These are phyloP conservation scores for Zygosaccharomyces sapae DNA, from an alignment of 1,139 yeast genomes.

Conservation along the genomic window DNA sequence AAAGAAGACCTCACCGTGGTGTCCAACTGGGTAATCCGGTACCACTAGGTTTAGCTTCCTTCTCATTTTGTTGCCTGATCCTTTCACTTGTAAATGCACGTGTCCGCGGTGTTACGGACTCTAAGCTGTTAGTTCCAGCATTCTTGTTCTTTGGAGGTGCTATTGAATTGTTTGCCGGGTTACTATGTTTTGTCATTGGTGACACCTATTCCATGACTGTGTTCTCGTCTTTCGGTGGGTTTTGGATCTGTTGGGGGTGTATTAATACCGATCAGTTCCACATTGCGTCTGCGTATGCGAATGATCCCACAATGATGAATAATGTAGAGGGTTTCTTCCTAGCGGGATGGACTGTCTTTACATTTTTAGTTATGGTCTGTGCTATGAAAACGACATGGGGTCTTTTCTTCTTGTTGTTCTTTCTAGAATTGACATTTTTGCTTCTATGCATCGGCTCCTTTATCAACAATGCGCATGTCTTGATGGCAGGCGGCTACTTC, in stretches of 20 bases:
- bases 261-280: slow-evolving; percentile 55
- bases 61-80: slow-evolving; percentile 46
- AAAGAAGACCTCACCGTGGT: slow-evolving; percentile 24
- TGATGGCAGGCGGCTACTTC: slow-evolving; percentile 68
- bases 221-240: slow-evolving; percentile 68
- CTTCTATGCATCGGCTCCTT: slow-evolving; percentile 56
- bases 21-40: slow-evolving; percentile 50
- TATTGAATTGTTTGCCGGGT: slow-evolving; percentile 60
- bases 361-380: slow-evolving; percentile 52
- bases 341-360: slow-evolving; percentile 64
- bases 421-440: slow-evolving; percentile 52
- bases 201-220: slow-evolving; percentile 65
- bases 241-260: slow-evolving; percentile 66
- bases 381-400: slow-evolving; percentile 66
- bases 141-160: slow-evolving; percentile 62
- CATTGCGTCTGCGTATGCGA: slow-evolving; percentile 48
- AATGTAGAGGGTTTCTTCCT: slow-evolving; percentile 58
- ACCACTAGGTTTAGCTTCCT: slow-evolving; percentile 57
- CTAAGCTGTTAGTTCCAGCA: slow-evolving; percentile 46
- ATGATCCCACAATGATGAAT: slow-evolving; percentile 39
- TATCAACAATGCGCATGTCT: slow-evolving; percentile 43
- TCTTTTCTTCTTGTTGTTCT: slow-evolving; percentile 50
- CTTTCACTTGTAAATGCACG: slow-evolving; percentile 48
- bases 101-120: slow-evolving; percentile 50
- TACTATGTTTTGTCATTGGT: slow-evolving; percentile 60